Percentiles rank a stretch among this genome's conserved stretches.
Evolutionary conservation across 2,329 filamentous ascomycete species (phyloP).

Genomic region (Aureobasidium sp.): DNA sequence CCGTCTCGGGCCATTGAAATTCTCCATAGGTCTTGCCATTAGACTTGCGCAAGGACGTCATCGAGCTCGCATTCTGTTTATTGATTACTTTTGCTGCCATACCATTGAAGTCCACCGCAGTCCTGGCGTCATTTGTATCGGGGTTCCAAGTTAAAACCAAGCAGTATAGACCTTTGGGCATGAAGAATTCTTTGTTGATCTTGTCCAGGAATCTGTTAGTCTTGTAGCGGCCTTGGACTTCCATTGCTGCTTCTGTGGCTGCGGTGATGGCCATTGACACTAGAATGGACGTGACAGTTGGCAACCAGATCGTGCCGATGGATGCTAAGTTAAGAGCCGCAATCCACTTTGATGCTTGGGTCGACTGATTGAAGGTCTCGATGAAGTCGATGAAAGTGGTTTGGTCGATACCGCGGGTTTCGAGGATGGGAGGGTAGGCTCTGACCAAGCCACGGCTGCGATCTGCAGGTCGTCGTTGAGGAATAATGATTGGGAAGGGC

Average conservation of each 20-base stretch:
- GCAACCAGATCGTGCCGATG: conserved; percentile 33
- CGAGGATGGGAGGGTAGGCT: conserved; percentile 47
- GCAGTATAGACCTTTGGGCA: conserved; percentile 48
- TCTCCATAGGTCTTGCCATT: conserved; percentile 36
- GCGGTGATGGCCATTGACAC: conserved; percentile 40
- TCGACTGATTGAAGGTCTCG: conserved; percentile 40
- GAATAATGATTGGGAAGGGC: conserved; percentile 44
- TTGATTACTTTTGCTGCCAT: conserved; percentile 30
- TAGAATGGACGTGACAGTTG: conserved; percentile 35
- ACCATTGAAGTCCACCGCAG: conserved; percentile 28
- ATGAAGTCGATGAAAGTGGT: conserved; percentile 44
- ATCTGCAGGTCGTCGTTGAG: conserved; percentile 45
- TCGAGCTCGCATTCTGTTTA: conserved; percentile 20
- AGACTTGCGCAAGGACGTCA: conserved; percentile 32
- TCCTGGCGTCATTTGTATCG: conserved; percentile 9
- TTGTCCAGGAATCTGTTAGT: conserved; percentile 50
- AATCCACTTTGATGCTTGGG: conserved; percentile 31
- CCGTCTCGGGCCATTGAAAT: conserved; percentile 36
- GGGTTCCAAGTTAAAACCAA: conserved; percentile 41
- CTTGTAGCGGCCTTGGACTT: conserved; percentile 31
- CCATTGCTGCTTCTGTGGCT: conserved; percentile 36
- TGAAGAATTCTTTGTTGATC: conserved; percentile 52
- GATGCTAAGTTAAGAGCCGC: conserved; percentile 25
- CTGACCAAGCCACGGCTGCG: conserved; percentile 45
- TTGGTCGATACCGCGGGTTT: conserved; percentile 42